Base-by-base conservation (phyloP, 371 early-diverging fungal species). In the Mortierella sp. region DNA sequence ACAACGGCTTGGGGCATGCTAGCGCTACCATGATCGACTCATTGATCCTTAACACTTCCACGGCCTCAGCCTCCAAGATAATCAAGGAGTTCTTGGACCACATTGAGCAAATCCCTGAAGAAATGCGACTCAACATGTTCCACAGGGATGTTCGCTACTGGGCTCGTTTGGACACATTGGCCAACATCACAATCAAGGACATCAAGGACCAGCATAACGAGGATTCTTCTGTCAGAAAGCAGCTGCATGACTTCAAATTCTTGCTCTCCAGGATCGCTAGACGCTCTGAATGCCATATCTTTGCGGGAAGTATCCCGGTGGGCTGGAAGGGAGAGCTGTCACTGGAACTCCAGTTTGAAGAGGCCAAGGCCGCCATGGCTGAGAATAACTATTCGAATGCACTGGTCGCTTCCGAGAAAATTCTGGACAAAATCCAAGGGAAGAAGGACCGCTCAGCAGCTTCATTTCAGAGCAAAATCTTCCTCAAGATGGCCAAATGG, bases 401-500 rank as follows among this genome's bases (percentile, higher is more conserved):
- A 2, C 47, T 76, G 25, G 19, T 24, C 7, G 28, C 69, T 7
- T 64, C 77, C 6, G 31, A 46, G 2, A 50, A 51, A 27, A 76
- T 69, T 1, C 41, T 76, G 16, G 62, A 27, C 10, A 60, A 50
- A 28, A 22, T 64, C 37, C n/a, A 47, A 45, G 34, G 10, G 2
- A 44, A 43, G 9, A 58, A 54, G 5, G 49, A 44, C 2, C 48
- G 45, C 24, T 12, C 59, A 2, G 51, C 40, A 51, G 16, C 45
- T 19, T 27, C 57, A 22, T 57, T 76, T 16, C 57, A 61, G 52
- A 65, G 77, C 58, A 68, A 63, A 48, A 76, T 76, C 47, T 68
- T 64, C 41, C 63, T 76, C 44, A 76, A 76, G 28, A 40, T 76
- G 62, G 77, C 77, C 3, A 76, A 76, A 40, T 76, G 77, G 77